Base-by-base conservation (phyloP, 345 rosid genomes). In the Jatropha curcas region DNA sequence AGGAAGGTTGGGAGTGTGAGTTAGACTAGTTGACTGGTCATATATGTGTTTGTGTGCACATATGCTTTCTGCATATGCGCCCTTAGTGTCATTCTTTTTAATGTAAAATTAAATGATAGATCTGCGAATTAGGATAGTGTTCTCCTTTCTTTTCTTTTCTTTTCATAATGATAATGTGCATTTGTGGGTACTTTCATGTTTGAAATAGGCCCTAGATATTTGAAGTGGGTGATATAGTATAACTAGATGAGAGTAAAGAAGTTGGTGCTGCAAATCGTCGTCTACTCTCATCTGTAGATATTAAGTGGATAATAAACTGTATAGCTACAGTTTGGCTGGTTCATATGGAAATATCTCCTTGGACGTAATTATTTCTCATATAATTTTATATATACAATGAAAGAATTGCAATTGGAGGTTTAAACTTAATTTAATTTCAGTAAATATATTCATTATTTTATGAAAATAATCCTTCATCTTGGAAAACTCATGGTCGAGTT, bases 251-350 rank as follows among this genome's bases (percentile, higher is more conserved):
- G 65, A 80, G 71, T 27, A 88, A 79, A 83, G 98, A 92, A 70
- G 96, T 92, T 12, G 96, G 98, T 73, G 99, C 97, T 39, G 82
- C 85, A 48, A 89, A 88, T 76, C 83, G 75, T 59, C 93, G 93
- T 64, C 90, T 64, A 60, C 88, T 92, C 24, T 87, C 87, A 70
- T 98, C 96, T 43, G 74, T 92, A 62, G 82, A 91, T 72, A n/a
- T n/a, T n/a, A n/a, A n/a, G n/a, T n/a, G n/a, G n/a, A n/a, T n/a
- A n/a, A n/a, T n/a, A n/a, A n/a, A n/a, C n/a, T n/a, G n/a, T n/a
- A n/a, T n/a, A n/a, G n/a, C n/a, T n/a, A n/a, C n/a, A n/a, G n/a
- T n/a, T n/a, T n/a, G n/a, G n/a, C n/a, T n/a, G n/a, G n/a, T n/a
- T n/a, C n/a, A n/a, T n/a, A n/a, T n/a, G n/a, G n/a, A n/a, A n/a